Conservation (phyloP, 805 yeast species). For the Yamadazyma tumulicola region DNA sequence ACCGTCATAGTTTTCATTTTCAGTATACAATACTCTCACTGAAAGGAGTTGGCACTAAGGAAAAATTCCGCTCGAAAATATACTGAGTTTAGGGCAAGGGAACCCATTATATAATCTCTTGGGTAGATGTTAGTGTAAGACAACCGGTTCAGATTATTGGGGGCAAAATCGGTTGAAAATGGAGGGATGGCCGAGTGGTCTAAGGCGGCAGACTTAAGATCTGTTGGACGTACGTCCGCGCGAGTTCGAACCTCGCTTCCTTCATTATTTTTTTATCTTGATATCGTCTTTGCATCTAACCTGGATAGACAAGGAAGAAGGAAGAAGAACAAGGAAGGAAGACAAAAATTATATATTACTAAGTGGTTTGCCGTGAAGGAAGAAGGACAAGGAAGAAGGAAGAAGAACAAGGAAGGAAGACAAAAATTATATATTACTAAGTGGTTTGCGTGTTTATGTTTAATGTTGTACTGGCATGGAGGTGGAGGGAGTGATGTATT, state of each 20-base stretch:
- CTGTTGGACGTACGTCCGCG: conserved; percentile 49
- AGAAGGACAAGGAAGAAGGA: too few species aligned
- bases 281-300: conserved; percentile 1
- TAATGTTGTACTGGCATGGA: conserved; percentile 65
- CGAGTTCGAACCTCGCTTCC: conserved; percentile 55
- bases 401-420: background rate
- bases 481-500: conserved; percentile 51
- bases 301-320: too few species aligned
- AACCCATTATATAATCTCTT: too few species aligned
- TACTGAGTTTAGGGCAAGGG: too few species aligned
- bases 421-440: background rate
- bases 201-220: conserved; percentile 52
- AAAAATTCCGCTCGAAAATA: too few species aligned
- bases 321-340: background rate
- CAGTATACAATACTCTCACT: too few species aligned
- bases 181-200: conserved; percentile 55
- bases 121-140: too few species aligned
- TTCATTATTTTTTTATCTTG: conserved; percentile 38
- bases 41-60: too few species aligned
- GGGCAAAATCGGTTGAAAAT: too few species aligned
- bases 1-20: too few species aligned
- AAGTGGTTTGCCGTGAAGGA: background rate
- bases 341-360: background rate
- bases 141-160: too few species aligned
- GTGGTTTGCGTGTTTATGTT: background rate